Evolutionary conservation across 2,329 filamentous ascomycete species (phyloP).

Genomic region (Stachybotrys elegans): DNA sequence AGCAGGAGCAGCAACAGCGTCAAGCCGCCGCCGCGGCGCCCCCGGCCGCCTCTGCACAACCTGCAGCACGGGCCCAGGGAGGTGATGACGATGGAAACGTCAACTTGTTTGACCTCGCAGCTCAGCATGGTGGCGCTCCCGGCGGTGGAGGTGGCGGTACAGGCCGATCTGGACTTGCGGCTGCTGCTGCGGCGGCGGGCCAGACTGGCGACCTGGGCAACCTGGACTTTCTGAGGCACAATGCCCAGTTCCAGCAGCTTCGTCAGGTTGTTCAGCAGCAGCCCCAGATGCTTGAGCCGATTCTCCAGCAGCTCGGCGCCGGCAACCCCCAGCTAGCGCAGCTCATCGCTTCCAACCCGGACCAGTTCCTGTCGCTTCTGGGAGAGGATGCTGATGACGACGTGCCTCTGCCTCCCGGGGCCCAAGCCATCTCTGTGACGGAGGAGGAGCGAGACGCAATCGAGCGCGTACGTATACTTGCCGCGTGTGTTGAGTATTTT

Average conservation of each 20-base stretch:
- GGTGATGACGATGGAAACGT: conserved; percentile 63
- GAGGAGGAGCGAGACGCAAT: conserved; percentile 97
- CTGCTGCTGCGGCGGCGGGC: conserved; percentile 45
- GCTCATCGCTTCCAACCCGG: conserved; percentile 85
- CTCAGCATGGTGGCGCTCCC: conserved; percentile 57
- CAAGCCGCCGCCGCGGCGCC: conserved; percentile 38
- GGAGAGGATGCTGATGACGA: conserved; percentile 86
- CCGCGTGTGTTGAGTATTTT: too few relatives aligned
- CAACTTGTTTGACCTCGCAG: conserved; percentile 90
- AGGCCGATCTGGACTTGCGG: conserved; percentile 37
- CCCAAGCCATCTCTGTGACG: conserved; percentile 85
- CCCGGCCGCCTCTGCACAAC: conserved; percentile 30
- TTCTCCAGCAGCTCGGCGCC: conserved; percentile 89
- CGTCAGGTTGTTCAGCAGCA: conserved; percentile 96
- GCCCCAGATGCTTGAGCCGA: conserved; percentile 97
- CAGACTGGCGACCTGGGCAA: conserved; percentile 60
- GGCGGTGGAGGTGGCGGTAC: conserved; percentile 34
- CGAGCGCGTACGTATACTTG: conserved; percentile 74
- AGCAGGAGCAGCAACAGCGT: conserved; percentile 60
- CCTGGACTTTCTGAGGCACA: conserved; percentile 89
- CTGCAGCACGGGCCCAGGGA: conserved; percentile 33
- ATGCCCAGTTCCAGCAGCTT: conserved; percentile 96
- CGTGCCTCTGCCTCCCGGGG: conserved; percentile 77
- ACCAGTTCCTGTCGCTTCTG: conserved; percentile 86
- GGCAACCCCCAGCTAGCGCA: conserved; percentile 93